Base-by-base conservation (phyloP, 371 early-diverging fungal species). In the Lichtheimia ramosa region DNA sequence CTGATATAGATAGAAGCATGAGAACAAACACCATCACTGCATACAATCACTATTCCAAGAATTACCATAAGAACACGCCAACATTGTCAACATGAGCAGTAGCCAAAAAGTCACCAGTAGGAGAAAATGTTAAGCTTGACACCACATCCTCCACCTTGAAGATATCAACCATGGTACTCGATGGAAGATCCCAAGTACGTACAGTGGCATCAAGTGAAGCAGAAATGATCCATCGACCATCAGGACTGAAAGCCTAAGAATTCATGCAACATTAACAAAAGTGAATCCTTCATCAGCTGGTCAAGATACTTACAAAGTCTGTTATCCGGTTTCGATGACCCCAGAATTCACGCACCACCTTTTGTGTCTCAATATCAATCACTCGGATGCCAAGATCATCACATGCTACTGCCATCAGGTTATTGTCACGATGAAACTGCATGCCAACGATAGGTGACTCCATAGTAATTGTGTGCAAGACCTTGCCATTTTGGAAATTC, bases 181-280 rank as follows among this genome's bases (percentile, higher is more conserved):
- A 86, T 7, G 96, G 95, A 56, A 98, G 73, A 73, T 98, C 97
- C 96, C 96, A 98, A 0, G 95, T 94, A 43, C 95, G 85, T 23
- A 98, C 84, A 4, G 92, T 93, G 46, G 85, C 80, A 78, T 97
- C 97, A 58, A 92, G 74, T 16, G 92, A 87, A 14, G 88, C 69
- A 0, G 94, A 88, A 16, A 96, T 86, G 14, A 98, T 78, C 95
- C 95, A 93, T 56, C 96, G 87, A 54, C 94, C 94, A 69, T 97
- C 97, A 10, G 91, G 91, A 63, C 90, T 92, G 69, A 96, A 93
- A 2, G 89, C 74, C 89, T 90, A 65, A 24, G 39, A n/a, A 14
- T 34, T n/a, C 12, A 13, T 21, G 49, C 20, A 48, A 28, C 51
- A n/a, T 25, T 34, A 18, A 16, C 51, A 40, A 43, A 24, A 8